Conservation (phyloP, 306 rosid genomes). For the Abrus precatorius region DNA sequence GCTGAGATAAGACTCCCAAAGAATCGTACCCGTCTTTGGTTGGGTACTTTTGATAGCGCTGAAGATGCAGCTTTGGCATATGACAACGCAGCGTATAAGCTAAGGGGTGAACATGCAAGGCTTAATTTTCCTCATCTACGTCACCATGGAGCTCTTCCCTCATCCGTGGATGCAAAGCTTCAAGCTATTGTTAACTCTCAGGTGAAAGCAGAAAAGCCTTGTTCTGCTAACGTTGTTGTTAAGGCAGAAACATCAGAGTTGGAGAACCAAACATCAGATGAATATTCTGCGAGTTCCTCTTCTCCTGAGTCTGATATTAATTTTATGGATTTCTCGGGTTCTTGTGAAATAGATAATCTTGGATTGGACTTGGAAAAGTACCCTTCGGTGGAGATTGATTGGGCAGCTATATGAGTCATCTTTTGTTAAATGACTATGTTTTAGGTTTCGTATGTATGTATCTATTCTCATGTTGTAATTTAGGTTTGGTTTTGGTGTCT, state of each 20-base stretch:
- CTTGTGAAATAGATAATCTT: conserved; percentile 48
- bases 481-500: conserved; percentile 42
- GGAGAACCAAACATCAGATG: conserved; percentile 56
- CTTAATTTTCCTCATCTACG: conserved; percentile 77
- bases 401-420: conserved; percentile 66
- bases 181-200: conserved; percentile 59
- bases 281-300: conserved; percentile 56
- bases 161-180: conserved; percentile 80
- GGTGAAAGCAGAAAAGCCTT: conserved; percentile 51
- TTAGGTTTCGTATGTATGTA: not conserved
- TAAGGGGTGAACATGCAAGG: conserved; percentile 75
- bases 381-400: conserved; percentile 86
- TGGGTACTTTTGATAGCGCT: conserved; percentile 81
- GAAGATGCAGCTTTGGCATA: conserved; percentile 87
- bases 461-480: conserved; percentile 6
- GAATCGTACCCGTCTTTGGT: conserved; percentile 90
- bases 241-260: conserved; percentile 27
- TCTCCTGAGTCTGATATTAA: conserved; percentile 69
- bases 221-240: conserved; percentile 11
- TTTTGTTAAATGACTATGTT: not conserved
- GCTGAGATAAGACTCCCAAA: conserved; percentile 90
- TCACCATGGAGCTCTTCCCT: conserved; percentile 71
- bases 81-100: conserved; percentile 77
- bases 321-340: conserved; percentile 62
- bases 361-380: conserved; percentile 72